Conservation (phyloP, 306 rosid genomes). For the Senna siamea region DNA sequence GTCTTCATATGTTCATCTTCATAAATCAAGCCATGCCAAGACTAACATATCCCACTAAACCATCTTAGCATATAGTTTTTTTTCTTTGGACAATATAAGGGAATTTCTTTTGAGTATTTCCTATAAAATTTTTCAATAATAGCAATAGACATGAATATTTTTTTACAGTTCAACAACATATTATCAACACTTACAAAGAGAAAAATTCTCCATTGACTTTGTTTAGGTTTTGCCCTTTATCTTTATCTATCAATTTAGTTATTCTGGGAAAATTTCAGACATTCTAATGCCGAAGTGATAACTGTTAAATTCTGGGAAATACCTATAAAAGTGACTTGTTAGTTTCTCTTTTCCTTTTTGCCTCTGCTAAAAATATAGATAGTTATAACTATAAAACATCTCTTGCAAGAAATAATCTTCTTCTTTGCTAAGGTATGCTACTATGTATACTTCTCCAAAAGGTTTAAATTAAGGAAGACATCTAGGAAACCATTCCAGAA, state of each 20-base stretch:
- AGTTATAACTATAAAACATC: constrained; percentile 24
- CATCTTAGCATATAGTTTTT: too few species aligned
- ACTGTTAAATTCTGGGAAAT: not conserved
- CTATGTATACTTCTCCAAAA: constrained; percentile 38
- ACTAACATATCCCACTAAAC: too few species aligned
- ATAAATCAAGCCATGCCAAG: too few species aligned
- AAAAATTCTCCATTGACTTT: too few species aligned
- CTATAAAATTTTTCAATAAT: too few species aligned
- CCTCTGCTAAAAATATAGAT: not conserved
- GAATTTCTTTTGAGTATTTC: too few species aligned
- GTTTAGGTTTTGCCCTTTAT: too few species aligned
- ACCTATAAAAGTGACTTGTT: not conserved
- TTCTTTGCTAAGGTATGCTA: constrained; percentile 32
- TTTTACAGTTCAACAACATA: too few species aligned
- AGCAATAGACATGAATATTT: too few species aligned
- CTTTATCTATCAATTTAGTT: not conserved
- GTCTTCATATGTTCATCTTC: too few species aligned
- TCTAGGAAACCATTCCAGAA: constrained; percentile 20
- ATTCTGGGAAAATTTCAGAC: not conserved
- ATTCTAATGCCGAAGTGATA: not conserved
- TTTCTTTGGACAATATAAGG: too few species aligned
- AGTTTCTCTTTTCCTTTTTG: not conserved
- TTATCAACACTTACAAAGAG: too few species aligned
- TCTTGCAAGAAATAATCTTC: constrained; percentile 19
- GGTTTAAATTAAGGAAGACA: constrained; percentile 25